Base-by-base conservation (phyloP, 306 rosid genomes). In the Vigna reflexopilosa region DNA sequence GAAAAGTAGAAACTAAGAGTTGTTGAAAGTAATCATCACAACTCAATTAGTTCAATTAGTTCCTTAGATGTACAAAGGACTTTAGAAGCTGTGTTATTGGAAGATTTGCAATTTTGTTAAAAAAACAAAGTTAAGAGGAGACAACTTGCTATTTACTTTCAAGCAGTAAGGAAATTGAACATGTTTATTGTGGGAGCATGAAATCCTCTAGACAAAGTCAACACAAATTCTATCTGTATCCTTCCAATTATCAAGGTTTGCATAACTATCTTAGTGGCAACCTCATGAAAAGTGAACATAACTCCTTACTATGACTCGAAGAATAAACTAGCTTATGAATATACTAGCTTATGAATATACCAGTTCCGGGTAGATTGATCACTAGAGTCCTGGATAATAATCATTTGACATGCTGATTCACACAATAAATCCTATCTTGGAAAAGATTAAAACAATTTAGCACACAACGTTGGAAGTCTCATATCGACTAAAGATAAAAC, bases 201-300 rank as follows among this genome's bases (percentile, higher is more conserved):
- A 42, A 47, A 61, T 45, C 12, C 52, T 49, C 10, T 15, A 20
- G 51, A 40, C 30, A 32, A 61, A 59, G 17, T 54, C 32, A 77
- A 77, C 57, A 52, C 15, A 77, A 77, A 24, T 77, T 30, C 47
- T 1, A 24, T 4, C 47, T 5, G 52, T 52, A 19, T 76, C 38
- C 38, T 34, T 5, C 38, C 38, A 0, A 4, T 5, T 4, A 34
- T 34, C 38, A 34, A 34, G 38, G 38, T 34, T 34, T 34, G 38
- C 5, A 6, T 34, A 34, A 34, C 7, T 34, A 34, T 34, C 38
- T 34, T 49, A 50, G 38, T 50, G 42, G 65, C 64, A 50, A 16
- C 62, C 40, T 51, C 42, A 34, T 51, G 44, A 17, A 20, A 50
- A 34, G 12, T 65, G 54, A 44, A 12, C 15, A 6, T 20, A 52